Conservation (phyloP, 495 filamentous ascomycete genomes). For the Symbiotaphrina buchneri region DNA sequence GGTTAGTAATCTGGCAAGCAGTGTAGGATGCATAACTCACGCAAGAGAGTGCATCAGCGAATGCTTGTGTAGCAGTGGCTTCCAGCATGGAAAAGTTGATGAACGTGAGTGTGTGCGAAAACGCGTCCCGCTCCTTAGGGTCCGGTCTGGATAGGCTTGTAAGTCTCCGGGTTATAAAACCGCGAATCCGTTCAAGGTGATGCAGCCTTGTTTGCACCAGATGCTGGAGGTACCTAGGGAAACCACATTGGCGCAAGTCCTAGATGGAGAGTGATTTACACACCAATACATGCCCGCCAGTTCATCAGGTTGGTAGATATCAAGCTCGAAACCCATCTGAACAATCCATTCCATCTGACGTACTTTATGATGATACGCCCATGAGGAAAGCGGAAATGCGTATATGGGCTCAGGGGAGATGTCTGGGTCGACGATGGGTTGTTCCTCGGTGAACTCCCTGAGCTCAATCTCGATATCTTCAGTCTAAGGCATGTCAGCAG, state of each 20-base stretch:
- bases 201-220: conserved; percentile 27
- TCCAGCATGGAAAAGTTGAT: conserved; percentile 41
- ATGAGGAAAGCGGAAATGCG: conserved; percentile 59
- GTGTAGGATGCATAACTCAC: conserved; percentile 11
- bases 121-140: too few relatives aligned
- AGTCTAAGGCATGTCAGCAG: conserved; percentile 19
- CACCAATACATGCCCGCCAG: conserved; percentile 83
- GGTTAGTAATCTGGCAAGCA: neutral
- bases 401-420: conserved; percentile 19
- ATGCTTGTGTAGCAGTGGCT: conserved; percentile 40
- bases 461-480: conserved; percentile 59
- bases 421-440: conserved; percentile 18
- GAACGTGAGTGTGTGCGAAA: conserved; percentile 29
- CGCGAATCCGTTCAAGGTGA: conserved; percentile 49
- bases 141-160: too few relatives aligned
- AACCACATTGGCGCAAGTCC: neutral
- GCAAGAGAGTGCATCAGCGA: conserved; percentile 42
- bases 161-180: conserved; percentile 23
- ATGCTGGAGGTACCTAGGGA: conserved; percentile 22
- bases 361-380: conserved; percentile 78
- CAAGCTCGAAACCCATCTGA: conserved; percentile 88
- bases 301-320: conserved; percentile 75
- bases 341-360: conserved; percentile 69
- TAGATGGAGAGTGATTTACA: conserved; percentile 4
- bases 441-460: conserved; percentile 35